Base-by-base conservation (phyloP, 352 stramenopile genomes). In the Phytophthora pseudosyringae region DNA sequence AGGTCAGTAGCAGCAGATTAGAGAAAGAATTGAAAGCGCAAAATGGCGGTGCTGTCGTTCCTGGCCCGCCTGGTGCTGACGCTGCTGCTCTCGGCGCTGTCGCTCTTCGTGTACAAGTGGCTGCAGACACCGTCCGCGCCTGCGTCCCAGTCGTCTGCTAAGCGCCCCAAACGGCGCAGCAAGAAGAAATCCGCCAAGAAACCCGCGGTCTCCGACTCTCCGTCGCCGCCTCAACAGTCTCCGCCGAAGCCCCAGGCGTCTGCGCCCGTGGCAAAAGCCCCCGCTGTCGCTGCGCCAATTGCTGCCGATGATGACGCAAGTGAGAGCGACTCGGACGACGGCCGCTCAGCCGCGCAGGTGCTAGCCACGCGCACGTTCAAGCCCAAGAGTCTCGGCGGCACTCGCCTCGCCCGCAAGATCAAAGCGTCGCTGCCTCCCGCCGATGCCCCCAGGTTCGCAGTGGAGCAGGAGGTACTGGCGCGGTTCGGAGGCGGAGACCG, bases 321-420 rank as follows among this genome's bases (percentile, higher is more conserved):
- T 26, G 77, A 89, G 18, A 78, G 80, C 64, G 78, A 87, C 33
- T 74, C 76, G 35, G 82, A 93, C 50, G 80, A 86, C 33, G 80
- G 78, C 6, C 77, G 81, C 6, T 76, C 71, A 15, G 86, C 79
- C n/a, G 69, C 69, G n/a, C 65, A 94, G 73, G 64, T 92, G 33
- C 49, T 94, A 36, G 66, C 82, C 10, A 77, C 71, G 9, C 78
- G 81, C 40, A 85, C 75, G 41, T 94, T 94, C 58, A 75, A 87
- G 49, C 75, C 79, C 8, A 86, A 76, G 39, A 80, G 65, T 28
- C 67, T 94, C 9, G 78, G 82, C 9, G 80, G 72, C 8, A 57
- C 6, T 15, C 51, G 51, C 0, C 63, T 64, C 9, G 52, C 55
- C 4, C 59, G 57, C 3, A 62, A 64, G 33, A 74, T 77, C 51